Evolutionary conservation across 75 land plant species (phyloP), one percentile per base, ranked within the genome.

Genomic region (Isoetes taiwanensis): DNA sequence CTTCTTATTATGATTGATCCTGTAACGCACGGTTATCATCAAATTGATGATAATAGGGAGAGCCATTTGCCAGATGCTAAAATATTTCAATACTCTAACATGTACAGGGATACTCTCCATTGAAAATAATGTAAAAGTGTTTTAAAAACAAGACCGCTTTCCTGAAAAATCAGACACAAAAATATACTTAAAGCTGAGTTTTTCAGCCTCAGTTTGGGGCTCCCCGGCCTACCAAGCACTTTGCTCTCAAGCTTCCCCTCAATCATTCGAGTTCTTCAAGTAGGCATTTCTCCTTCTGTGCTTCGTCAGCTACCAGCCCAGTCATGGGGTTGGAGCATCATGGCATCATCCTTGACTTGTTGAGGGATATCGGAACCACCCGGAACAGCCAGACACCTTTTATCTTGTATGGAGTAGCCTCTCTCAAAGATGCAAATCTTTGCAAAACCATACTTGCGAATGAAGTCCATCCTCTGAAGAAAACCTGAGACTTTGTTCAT

Each of bases 361-460:
- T 78, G 72, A 2, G 94, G 94, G 16, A 91, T 79, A 34, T 91
- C 97, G 9, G 56, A 54, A 8, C 97, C n/a, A n/a, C 97, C 5
- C 95, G 81, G 85, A 91, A 91, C 6, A 91, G 83, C 97, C 97
- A 91, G 61, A 91, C 62, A 21, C 97, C 97, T 70, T 81, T 80
- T 38, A 91, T 84, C 68, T 87, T 87, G 74, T 26, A 91, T 4
- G 97, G 97, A 0, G 85, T 54, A 6, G 73, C 62, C 0, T 75
- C 58, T 0, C 97, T n/a, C 97, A 33, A 91, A 73, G n/a, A 91
- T 74, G 30, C 91, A 83, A 77, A 91, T 83, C 77, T 91, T 91
- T n/a, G 82, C 94, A 61, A 91, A 91, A 1, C 85, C 95, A 64
- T 83, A 84, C 71, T 91, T 91, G 39, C 97, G 81, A 2, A 72